These are phyloP conservation scores for Triticum timopheevii DNA, from an alignment of 176 grass and related monocot species.

Conservation along the genomic window DNA sequence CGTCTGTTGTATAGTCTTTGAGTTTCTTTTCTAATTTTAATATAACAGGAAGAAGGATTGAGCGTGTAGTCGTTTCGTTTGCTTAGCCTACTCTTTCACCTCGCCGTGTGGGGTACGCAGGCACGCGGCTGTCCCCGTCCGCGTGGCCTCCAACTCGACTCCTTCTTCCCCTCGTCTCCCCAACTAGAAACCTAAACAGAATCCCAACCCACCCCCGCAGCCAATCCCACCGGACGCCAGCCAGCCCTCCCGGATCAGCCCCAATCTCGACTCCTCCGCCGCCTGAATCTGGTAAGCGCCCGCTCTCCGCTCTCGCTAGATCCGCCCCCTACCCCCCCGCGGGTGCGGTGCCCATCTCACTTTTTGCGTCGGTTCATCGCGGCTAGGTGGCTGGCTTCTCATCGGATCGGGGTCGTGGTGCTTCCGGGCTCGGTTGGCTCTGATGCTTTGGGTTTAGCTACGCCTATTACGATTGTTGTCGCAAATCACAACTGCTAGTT, in stretches of 20 bases:
- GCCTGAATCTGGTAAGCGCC: conserved; percentile 29
- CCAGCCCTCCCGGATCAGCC: background rate
- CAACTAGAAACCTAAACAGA: conserved; percentile 22
- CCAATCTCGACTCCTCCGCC: background rate
- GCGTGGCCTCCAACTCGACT: background rate
- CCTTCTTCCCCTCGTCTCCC: background rate
- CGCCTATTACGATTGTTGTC: background rate
- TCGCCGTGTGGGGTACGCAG: background rate
- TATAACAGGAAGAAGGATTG: too few relatives aligned
- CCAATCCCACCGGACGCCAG: conserved; percentile 1
- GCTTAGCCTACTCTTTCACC: conserved; percentile 26
- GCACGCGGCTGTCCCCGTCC: conserved; percentile 36
- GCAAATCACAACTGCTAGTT: background rate
- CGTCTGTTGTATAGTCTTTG: too few relatives aligned
- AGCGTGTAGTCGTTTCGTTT: conserved; percentile 8
- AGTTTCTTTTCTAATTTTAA: too few relatives aligned
- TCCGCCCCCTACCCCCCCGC: background rate
- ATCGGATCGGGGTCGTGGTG: background rate
- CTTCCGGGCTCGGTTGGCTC: background rate
- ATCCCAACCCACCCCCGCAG: conserved; percentile 16
- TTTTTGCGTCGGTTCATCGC: background rate
- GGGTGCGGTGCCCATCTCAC: background rate
- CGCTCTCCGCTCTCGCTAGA: background rate
- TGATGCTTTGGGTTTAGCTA: background rate
- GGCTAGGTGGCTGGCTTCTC: background rate